These are phyloP conservation scores for Periconia digitata DNA, from an alignment of 2,329 filamentous ascomycete species.

Conservation along the genomic window DNA sequence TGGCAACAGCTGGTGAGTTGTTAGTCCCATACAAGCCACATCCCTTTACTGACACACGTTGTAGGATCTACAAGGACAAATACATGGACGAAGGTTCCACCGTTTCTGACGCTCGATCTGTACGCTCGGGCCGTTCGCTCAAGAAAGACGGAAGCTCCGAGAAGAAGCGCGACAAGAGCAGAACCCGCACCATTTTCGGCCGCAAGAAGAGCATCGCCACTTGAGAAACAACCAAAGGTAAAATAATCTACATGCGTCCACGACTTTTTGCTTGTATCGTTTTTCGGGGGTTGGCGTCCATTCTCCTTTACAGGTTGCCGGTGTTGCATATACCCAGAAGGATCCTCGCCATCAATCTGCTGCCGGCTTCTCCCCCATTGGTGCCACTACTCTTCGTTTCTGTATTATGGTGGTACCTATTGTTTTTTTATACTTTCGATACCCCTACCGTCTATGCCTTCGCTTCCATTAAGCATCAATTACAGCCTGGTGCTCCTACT, in stretches of 20 bases:
- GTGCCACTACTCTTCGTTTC: no score
- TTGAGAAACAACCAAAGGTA: constrained; percentile 5
- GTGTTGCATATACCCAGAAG: constrained; percentile 35
- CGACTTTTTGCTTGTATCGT: constrained; percentile 29
- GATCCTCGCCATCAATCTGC: no score
- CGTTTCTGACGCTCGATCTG: constrained; percentile 43
- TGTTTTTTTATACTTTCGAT: constrained; percentile 10
- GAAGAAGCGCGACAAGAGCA: constrained; percentile 74
- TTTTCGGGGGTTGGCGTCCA: constrained; percentile 18
- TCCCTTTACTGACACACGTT: constrained; percentile 9
- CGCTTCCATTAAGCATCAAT: constrained; percentile 16
- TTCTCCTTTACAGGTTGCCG: constrained; percentile 16
- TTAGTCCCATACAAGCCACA: background rate
- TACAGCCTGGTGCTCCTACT: constrained; percentile 30
- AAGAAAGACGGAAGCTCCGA: constrained; percentile 52
- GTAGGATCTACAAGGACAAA: constrained; percentile 94
- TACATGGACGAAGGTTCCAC: constrained; percentile 64
- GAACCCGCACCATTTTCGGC: constrained; percentile 72
- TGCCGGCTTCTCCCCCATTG: no score
- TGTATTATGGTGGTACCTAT: constrained; percentile 1
- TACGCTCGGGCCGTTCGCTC: constrained; percentile 50
- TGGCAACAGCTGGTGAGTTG: constrained; percentile 90
- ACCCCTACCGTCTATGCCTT: constrained; percentile 4
- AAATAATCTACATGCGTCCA: constrained; percentile 35
- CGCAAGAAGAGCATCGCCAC: constrained; percentile 52